Percentiles rank a stretch among this genome's conserved stretches.
Conservation (phyloP, 306 rosid species). For the Biancaea sappan region DNA sequence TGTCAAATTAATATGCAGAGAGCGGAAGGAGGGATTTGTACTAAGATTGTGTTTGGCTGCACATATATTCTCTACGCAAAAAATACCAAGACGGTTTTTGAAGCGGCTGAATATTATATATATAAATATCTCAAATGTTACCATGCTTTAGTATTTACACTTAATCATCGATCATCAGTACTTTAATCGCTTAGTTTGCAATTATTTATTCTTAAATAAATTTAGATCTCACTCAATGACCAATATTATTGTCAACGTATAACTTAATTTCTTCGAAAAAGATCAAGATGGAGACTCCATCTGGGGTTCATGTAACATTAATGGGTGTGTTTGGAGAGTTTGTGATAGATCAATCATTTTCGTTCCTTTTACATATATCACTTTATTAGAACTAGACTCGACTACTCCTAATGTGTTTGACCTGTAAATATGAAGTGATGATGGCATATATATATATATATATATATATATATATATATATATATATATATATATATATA, state of each 20-base stretch:
- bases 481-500: no score
- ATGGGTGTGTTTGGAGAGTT: background rate
- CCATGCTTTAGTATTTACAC: background rate
- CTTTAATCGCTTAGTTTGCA: background rate
- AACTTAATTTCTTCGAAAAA: conserved; percentile 26
- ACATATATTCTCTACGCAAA: conserved; percentile 30
- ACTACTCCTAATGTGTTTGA: no score
- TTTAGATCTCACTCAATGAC: no score
- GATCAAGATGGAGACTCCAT: background rate
- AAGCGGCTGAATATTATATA: conserved; percentile 30
- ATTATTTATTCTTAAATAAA: no score
- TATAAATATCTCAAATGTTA: conserved; percentile 28
- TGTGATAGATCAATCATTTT: background rate
- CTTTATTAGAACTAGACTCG: no score
- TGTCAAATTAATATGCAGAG: background rate
- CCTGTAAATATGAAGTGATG: no score
- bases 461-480: no score
- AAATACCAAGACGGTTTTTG: conserved; percentile 34
- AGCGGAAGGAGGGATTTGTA: conserved; percentile 18
- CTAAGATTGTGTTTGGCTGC: conserved; percentile 24
- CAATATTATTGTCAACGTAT: background rate
- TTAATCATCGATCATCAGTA: no score
- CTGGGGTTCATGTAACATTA: background rate
- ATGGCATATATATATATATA: background rate
- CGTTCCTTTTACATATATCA: background rate